These are phyloP conservation scores for Epithele typhae DNA, from an alignment of 768 basidiomycete species.

Conservation along the genomic window DNA sequence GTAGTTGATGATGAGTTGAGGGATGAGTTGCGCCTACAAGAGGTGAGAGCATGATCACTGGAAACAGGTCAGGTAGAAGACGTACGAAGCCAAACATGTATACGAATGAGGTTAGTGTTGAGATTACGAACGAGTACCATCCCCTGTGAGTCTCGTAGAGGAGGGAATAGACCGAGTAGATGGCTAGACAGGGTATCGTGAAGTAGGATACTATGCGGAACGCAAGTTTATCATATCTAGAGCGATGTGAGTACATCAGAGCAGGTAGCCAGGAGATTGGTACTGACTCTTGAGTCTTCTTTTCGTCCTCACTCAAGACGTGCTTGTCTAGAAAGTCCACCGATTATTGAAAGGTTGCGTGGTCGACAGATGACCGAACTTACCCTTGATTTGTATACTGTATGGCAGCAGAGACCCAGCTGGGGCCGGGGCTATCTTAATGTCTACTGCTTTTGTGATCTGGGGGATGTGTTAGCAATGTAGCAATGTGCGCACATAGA, in stretches of 20 bases:
- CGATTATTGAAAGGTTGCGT: too few relatives aligned
- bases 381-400: slow-evolving; percentile 77
- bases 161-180: slow-evolving; percentile 76
- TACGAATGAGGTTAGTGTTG: slow-evolving; percentile 88
- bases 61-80: slow-evolving; percentile 19
- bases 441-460: slow-evolving; percentile 90
- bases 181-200: slow-evolving; percentile 75
- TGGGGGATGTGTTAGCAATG: too few relatives aligned
- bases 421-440: slow-evolving; percentile 58
- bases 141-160: slow-evolving; percentile 82
- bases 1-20: slow-evolving; percentile 94
- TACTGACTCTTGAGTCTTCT: slow-evolving; percentile 95
- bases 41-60: too few relatives aligned
- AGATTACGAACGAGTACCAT: slow-evolving; percentile 96
- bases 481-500: neutral
- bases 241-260: neutral
- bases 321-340: slow-evolving; percentile 68
- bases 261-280: slow-evolving; percentile 4
- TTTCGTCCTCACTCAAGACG: slow-evolving; percentile 93
- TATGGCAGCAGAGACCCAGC: slow-evolving; percentile 73
- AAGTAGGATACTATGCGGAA: slow-evolving; percentile 94
- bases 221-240: slow-evolving; percentile 86
- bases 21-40: slow-evolving; percentile 74
- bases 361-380: slow-evolving; percentile 18
- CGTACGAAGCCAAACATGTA: slow-evolving; percentile 98